These are phyloP conservation scores for Colletotrichum sp. DNA, from an alignment of 2,329 filamentous ascomycete genomes.

Conservation along the genomic window DNA sequence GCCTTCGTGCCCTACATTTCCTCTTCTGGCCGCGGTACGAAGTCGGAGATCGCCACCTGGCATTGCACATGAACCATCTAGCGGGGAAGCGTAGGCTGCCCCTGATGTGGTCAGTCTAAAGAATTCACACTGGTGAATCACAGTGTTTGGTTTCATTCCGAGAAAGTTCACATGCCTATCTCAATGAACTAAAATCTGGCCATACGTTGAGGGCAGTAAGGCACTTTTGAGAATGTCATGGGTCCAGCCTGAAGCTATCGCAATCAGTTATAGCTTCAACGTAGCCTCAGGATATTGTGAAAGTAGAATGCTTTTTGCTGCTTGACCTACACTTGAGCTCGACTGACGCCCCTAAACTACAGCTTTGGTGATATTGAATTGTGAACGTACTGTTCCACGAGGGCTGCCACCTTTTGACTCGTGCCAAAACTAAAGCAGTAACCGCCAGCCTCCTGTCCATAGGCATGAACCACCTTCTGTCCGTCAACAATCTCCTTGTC, in stretches of 20 bases:
- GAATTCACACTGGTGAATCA: neutral
- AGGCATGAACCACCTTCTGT: neutral
- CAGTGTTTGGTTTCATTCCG: neutral
- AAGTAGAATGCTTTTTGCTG: neutral
- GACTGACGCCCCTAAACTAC: fast-evolving
- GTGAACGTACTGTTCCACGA: neutral
- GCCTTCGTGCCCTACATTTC: fast-evolving
- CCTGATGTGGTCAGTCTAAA: fast-evolving
- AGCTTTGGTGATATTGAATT: neutral
- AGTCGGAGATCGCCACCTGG: neutral
- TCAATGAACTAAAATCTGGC: fast-evolving
- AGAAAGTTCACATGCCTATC: fast-evolving
- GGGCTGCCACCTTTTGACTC: neutral
- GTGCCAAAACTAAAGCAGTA: neutral
- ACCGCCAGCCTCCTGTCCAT: neutral
- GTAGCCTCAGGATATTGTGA: fast-evolving
- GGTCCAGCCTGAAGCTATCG: fast-evolving
- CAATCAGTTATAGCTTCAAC: too few relatives aligned
- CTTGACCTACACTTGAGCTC: too few relatives aligned
- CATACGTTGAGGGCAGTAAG: neutral
- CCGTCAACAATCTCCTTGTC: neutral
- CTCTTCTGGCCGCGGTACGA: neutral
- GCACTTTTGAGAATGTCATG: too few relatives aligned
- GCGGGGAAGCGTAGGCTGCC: fast-evolving
- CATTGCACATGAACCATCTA: neutral